phyloP scores from a whole-genome alignment of 306 rosid genomes.

The Vigna angularis region DNA sequence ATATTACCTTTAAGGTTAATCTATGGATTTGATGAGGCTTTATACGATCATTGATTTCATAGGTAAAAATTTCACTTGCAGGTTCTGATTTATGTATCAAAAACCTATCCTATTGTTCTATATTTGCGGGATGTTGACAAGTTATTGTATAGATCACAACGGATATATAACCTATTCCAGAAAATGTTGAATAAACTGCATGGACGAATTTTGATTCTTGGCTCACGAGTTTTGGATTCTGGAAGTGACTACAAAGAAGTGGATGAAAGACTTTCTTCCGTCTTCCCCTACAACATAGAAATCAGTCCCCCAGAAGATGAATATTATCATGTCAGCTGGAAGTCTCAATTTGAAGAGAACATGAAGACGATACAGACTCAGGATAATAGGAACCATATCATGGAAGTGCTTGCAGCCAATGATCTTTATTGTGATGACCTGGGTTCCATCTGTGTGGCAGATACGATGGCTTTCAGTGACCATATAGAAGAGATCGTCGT shows the following conservation, averaged over 20 bases:
- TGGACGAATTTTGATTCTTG: slow-evolving; percentile 83
- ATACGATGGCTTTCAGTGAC: slow-evolving; percentile 79
- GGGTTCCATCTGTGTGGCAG: slow-evolving; percentile 65
- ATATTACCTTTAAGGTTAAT: not conserved
- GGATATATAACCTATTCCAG: slow-evolving; percentile 67
- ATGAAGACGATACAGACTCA: slow-evolving; percentile 84
- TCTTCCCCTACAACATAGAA: slow-evolving; percentile 90
- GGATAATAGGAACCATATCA: slow-evolving; percentile 89
- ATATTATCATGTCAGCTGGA: slow-evolving; percentile 82
- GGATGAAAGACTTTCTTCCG: slow-evolving; percentile 65
- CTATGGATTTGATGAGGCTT: not conserved
- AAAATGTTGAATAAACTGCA: slow-evolving; percentile 74
- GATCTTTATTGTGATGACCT: slow-evolving; percentile 93
- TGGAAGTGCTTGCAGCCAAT: slow-evolving; percentile 85
- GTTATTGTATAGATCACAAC: slow-evolving; percentile 65
- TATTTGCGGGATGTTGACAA: slow-evolving; percentile 83
- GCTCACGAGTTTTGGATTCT: slow-evolving; percentile 68
- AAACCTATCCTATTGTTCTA: slow-evolving; percentile 76
- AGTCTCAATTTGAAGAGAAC: slow-evolving; percentile 79
- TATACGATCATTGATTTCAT: slow-evolving; percentile 4
- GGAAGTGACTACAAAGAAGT: slow-evolving; percentile 57
- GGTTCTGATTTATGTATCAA: slow-evolving; percentile 74
- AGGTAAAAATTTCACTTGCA: slow-evolving; percentile 49
- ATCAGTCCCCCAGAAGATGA: slow-evolving; percentile 85
- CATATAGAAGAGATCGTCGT: slow-evolving; percentile 90